Percentiles rank a stretch among this genome's conserved stretches.
Conservation (phyloP, 768 basidiomycete species). For the Lactarius tabidus region DNA sequence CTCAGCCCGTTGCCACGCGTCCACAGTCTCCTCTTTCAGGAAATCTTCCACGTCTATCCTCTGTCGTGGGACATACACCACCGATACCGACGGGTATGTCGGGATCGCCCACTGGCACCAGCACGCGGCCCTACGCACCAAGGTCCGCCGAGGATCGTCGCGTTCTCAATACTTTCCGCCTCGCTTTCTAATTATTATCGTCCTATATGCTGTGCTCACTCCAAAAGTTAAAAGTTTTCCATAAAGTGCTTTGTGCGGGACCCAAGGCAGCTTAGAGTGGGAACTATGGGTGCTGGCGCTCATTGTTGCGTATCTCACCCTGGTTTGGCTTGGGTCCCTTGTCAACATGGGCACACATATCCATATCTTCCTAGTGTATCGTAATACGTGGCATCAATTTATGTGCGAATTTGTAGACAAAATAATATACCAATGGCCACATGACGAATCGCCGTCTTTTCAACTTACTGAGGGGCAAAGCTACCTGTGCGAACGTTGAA, state of each 20-base stretch:
- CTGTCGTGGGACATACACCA: constrained; percentile 23
- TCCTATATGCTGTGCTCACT: constrained; percentile 3
- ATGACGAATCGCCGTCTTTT: not conserved
- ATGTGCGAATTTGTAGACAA: constrained; percentile 3
- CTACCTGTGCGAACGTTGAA: not conserved
- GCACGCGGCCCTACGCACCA: constrained; percentile 29
- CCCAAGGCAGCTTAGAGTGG: not conserved
- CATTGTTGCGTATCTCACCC: not conserved
- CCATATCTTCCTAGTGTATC: constrained; percentile 8
- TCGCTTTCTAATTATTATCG: constrained; percentile 30
- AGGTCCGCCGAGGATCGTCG: constrained; percentile 36
- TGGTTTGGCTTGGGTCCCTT: constrained; percentile 4
- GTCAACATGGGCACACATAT: not conserved
- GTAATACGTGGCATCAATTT: constrained; percentile 19
- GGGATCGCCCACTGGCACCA: constrained; percentile 6
- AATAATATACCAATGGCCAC: constrained; percentile 9
- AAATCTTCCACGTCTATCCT: constrained; percentile 23
- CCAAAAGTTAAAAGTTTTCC: constrained; percentile 5
- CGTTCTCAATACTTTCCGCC: constrained; percentile 35
- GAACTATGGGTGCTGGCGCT: not conserved
- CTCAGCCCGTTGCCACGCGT: constrained; percentile 3
- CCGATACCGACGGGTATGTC: constrained; percentile 16
- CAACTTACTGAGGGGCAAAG: not conserved
- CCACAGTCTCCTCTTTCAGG: constrained; percentile 18
- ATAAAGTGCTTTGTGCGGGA: not conserved